These are phyloP conservation scores for Talaromyces sp. DNA, from an alignment of 2,329 filamentous ascomycete species.

Conservation along the genomic window DNA sequence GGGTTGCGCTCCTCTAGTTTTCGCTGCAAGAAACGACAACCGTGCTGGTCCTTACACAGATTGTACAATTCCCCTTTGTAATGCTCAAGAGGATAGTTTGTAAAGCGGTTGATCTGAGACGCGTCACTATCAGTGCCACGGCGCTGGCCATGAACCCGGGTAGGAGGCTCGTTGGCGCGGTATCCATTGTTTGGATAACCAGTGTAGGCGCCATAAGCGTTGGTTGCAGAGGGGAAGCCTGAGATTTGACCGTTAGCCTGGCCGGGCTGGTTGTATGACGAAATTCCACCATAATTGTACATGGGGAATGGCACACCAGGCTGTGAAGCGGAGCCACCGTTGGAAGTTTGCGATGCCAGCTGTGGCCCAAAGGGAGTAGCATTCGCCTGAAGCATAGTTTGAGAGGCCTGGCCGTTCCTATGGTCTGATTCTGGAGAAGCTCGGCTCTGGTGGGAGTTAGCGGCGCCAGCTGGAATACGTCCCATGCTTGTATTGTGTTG, in stretches of 20 bases:
- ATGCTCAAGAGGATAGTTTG: slow-evolving; percentile 78
- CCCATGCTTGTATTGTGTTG: slow-evolving; percentile 82
- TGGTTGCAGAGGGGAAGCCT: slow-evolving; percentile 58
- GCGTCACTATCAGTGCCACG: slow-evolving; percentile 47
- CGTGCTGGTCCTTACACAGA: slow-evolving; percentile 96
- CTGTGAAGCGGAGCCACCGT: slow-evolving; percentile 33
- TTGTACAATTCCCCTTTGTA: slow-evolving; percentile 82
- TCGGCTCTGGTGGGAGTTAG: slow-evolving; percentile 63
- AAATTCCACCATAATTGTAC: slow-evolving; percentile 53
- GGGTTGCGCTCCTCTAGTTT: slow-evolving; percentile 89
- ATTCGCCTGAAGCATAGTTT: slow-evolving; percentile 76
- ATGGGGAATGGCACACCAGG: slow-evolving; percentile 43
- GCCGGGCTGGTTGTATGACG: slow-evolving; percentile 49
- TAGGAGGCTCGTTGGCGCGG: slow-evolving; percentile 72
- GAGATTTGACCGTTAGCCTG: slow-evolving; percentile 37
- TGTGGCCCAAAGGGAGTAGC: slow-evolving; percentile 77
- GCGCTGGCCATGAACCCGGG: slow-evolving; percentile 71
- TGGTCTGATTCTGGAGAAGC: slow-evolving; percentile 49
- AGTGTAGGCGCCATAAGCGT: slow-evolving; percentile 55
- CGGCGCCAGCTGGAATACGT: slow-evolving; percentile 69
- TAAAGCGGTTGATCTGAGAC: slow-evolving; percentile 74
- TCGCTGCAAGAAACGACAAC: slow-evolving; percentile 94
- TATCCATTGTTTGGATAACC: slow-evolving; percentile 51
- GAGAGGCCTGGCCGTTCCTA: slow-evolving; percentile 60
- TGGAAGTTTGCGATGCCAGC: slow-evolving; percentile 44